Evolutionary conservation across 2,329 filamentous ascomycete species (phyloP), one percentile per base, ranked within the genome.

Genomic region (Cordyceps javanica): DNA sequence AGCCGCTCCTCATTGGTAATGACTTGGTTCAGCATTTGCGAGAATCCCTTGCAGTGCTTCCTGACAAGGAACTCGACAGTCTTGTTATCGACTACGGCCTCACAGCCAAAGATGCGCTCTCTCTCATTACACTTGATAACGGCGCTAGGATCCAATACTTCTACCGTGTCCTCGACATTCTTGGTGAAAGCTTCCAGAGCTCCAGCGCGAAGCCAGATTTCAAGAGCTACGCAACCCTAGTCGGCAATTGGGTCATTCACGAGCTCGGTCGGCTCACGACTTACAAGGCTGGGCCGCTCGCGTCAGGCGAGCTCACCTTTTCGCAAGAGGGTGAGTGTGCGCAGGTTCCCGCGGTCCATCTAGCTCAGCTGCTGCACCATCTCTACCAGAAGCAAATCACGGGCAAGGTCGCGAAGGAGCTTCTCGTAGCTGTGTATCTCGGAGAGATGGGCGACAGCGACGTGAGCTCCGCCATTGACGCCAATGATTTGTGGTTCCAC

Each of bases 71-170:
- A 58, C 69, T 93, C 2, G 75, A 82, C 34, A 77, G 81, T 36
- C 76, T 96, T 3, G 79, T 85, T 1, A 63, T 74, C 1, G 71
- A 79, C 3, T 91, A 90, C 65, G 83, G 83, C 0, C 75, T 99
- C 13, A 88, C 86, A 0, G 69, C 83, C 8, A 94, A 94, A 68
- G 94, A 99, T 66, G 92, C 93, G 1, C 82, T 89, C 62, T 89
- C 91, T 0, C 76, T 99, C 34, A 79, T 92, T 48, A 80, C 83
- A 8, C 76, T 96, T 1, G 89, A 97, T 61, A 82, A 88, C 56
- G 92, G 92, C 8, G 85, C 85, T 8, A 82, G 92, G 42, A 74
- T 94, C 4, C 87, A 96, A 63, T 97, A 92, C 70, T 95, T 91
- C 67, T 86, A 88, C 66, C 79, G 82, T 26, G 82, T 90, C 0